Base-by-base conservation (phyloP, 768 basidiomycete genomes). In the Hygrophorus pudorinus region DNA sequence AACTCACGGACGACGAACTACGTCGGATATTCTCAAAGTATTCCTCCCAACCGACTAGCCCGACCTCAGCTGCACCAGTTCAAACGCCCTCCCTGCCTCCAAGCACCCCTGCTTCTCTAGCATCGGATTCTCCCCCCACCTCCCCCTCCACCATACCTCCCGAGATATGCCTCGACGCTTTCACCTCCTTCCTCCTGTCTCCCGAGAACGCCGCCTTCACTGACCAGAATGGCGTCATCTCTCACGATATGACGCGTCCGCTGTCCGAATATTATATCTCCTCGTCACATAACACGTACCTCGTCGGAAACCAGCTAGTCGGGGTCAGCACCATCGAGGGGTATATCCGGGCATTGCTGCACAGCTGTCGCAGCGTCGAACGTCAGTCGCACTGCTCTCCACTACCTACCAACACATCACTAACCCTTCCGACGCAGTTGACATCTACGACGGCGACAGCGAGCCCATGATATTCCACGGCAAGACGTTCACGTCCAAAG, bases 391-490 rank as follows among this genome's bases (percentile, higher is more conserved):
- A 63, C 3, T 68, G 73, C 2, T 64, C 85, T 3, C 67, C 80
- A 7, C 59, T 59, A 14, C 64, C 68, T 41, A 66, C 71, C 54
- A 76, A 81, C 60, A 66, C 67, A n/a, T 54, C 68, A 9, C 54
- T 75, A 21, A 45, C 55, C 42, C 55, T 61, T 40, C 65, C 12
- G 24, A 18, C 33, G 7, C 44, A 97, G 94, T 98, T 53, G 94
- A 98, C 54, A 79, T 93, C 46, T 94, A 80, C 60, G 88, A 94
- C 49, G 91, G 92, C 11, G 87, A 89, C 45, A 58, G 55, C 8
- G 87, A 85, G 50, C 96, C 96, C 0, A 70, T 85, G 57, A 78
- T 97, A n/a, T 92, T 84, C 51, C 96, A 99, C 53, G 91, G 91
- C 35, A 86, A 85, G 51, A 96, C 93, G 0, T 70, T 97, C 34